A percentile compares a stretch with the other conserved stretches of the same genome.
phyloP scores from a whole-genome alignment of 2,329 filamentous ascomycete genomes.

The Aspergillus sp. region DNA sequence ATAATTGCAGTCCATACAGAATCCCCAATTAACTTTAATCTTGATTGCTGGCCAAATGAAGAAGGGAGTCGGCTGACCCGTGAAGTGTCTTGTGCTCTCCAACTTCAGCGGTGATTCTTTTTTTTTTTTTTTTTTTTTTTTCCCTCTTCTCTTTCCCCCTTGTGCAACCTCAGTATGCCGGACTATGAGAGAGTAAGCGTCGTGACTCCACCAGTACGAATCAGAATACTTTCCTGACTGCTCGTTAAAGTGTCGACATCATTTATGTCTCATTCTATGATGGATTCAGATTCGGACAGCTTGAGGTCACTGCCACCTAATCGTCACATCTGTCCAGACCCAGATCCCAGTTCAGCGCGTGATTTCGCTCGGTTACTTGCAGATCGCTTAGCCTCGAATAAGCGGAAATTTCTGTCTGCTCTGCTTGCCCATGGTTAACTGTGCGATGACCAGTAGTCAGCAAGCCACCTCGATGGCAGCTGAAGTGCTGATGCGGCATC shows the following conservation, averaged over 20 bases:
- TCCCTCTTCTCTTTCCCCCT: no score
- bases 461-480: constrained; percentile 8
- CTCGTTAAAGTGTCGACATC: neutral
- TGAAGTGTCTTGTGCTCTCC: neutral
- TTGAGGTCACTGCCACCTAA: neutral
- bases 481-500: no score
- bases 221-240: neutral
- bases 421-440: neutral
- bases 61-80: neutral
- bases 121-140: neutral
- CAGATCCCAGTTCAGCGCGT: constrained; percentile 26
- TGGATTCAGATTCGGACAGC: neutral
- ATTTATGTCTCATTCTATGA: neutral
- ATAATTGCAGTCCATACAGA: neutral
- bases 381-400: constrained; percentile 16
- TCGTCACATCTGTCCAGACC: constrained; percentile 13
- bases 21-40: neutral
- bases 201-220: neutral
- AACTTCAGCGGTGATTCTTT: neutral
- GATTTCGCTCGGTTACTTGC: constrained; percentile 32
- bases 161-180: neutral
- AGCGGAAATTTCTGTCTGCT: neutral
- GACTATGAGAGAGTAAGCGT: neutral
- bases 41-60: neutral
- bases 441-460: neutral